phyloP scores from a whole-genome alignment of 2,329 filamentous ascomycete species.

The Ophiocordyceps polyrhachis-furcata region DNA sequence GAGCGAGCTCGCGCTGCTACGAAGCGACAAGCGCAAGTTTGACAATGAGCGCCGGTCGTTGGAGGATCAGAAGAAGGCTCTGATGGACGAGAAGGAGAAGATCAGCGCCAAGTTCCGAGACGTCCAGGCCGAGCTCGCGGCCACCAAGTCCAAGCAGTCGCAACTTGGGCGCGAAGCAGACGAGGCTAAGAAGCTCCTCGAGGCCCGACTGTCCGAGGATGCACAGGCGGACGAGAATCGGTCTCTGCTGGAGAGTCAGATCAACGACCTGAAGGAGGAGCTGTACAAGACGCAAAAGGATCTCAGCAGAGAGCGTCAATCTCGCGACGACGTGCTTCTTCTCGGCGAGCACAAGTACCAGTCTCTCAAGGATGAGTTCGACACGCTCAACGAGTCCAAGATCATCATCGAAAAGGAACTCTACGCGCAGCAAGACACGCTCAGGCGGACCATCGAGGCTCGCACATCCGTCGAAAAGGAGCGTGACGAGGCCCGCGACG shows the following conservation, averaged over 20 bases:
- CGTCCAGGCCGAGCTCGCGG: constrained; percentile 72
- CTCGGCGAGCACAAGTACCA: constrained; percentile 78
- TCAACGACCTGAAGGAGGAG: constrained; percentile 70
- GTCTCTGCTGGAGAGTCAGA: constrained; percentile 69
- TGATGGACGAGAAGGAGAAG: constrained; percentile 62
- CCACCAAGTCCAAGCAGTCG: constrained; percentile 64
- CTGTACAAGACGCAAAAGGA: constrained; percentile 75
- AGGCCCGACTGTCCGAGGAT: constrained; percentile 80
- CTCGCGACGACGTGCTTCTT: constrained; percentile 79
- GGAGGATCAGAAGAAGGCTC: constrained; percentile 56
- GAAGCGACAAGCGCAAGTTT: constrained; percentile 65
- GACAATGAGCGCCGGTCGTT: constrained; percentile 64
- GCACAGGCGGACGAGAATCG: constrained; percentile 66
- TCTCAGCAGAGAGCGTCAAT: constrained; percentile 78
- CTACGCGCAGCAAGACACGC: constrained; percentile 82
- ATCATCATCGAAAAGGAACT: constrained; percentile 97
- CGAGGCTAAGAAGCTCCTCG: constrained; percentile 70
- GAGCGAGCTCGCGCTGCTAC: constrained; percentile 72
- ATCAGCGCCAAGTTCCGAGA: constrained; percentile 60
- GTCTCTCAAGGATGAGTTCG: constrained; percentile 66
- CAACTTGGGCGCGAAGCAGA: constrained; percentile 77
- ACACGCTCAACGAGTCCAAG: constrained; percentile 78
- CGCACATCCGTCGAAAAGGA: constrained; percentile 65
- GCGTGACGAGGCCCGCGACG: constrained; percentile 72
- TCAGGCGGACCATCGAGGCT: constrained; percentile 70